Base-by-base conservation (phyloP, 371 early-diverging fungal genomes). In the Thermomucor indicae-seudaticae region DNA sequence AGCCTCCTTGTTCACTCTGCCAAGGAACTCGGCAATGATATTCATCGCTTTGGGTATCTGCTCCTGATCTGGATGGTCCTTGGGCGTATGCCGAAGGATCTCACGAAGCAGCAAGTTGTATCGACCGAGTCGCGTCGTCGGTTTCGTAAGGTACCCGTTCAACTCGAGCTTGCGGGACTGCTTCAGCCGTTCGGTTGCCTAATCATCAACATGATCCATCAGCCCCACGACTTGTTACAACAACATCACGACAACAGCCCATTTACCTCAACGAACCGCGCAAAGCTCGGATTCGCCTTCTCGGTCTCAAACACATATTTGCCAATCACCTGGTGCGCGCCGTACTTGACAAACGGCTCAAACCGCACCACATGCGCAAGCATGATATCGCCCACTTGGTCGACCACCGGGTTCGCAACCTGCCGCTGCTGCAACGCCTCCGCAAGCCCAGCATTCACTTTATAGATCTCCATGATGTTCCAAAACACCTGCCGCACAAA, bases 381-480 rank as follows among this genome's bases (percentile, higher is more conserved):
- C 58, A 96, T 81, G 19, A 94, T 83, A 59, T 95, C 95, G 29
- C 95, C 96, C 20, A 96, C 75, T 55, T 83, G 79, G 55, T 95
- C 95, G 16, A 94, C 86, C 8, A 92, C 68, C 25, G 68, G 70
- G 38, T 65, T 63, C 31, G 83, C 78, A 44, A 81, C 73, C 62
- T 95, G 95, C 16, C 92, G 76, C 25, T 67, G 60, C 32, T 81
- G 58, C 34, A 95, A 64, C 7, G 83, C 83, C 24, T 72, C 66
- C 3, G 80, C 73, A 6, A 96, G 62, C 50, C 66, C 72, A 6
- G 79, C 54, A 62, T 91, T 94, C 55, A 88, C 81, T 8, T 66
- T 57, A 47, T 84, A 65, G 6, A 96, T 67, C 16, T 90, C 87
- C 47, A 67, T 54, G 17, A 92, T 76, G 58, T 96, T 96, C 62